Conservation (phyloP, 148 eudicot species). For the Arbutus unedo region DNA sequence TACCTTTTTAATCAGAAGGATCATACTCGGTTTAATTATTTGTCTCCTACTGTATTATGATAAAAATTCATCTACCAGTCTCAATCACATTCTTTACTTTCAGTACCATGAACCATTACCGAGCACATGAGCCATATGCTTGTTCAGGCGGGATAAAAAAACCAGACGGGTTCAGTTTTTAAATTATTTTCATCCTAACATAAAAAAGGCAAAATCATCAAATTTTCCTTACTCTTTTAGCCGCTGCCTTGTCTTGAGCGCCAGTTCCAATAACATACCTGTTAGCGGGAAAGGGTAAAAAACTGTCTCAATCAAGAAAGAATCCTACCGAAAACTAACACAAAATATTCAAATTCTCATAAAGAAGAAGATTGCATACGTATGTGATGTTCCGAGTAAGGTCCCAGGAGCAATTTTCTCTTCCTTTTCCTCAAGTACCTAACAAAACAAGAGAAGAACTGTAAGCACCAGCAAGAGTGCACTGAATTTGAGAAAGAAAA, state of each 20-base stretch:
- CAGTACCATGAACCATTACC: background rate
- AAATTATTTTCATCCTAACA: background rate
- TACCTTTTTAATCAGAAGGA: background rate
- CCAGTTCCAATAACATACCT: constrained; percentile 76
- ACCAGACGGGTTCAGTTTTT: background rate
- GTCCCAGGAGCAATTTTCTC: constrained; percentile 86
- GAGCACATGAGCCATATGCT: background rate
- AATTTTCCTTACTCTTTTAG: constrained; percentile 70
- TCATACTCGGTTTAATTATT: background rate
- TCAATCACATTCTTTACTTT: background rate
- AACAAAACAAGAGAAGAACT: constrained; percentile 10
- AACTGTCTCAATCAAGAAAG: background rate
- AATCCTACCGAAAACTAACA: background rate
- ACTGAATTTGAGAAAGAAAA: background rate
- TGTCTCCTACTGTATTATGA: background rate
- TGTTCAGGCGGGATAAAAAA: background rate
- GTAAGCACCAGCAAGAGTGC: background rate
- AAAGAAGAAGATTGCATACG: constrained; percentile 41
- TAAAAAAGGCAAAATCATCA: background rate
- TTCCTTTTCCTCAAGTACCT: constrained; percentile 96
- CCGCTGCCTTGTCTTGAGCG: constrained; percentile 83
- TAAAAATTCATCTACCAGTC: background rate
- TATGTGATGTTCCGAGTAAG: constrained; percentile 77
- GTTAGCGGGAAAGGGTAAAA: constrained; percentile 13
- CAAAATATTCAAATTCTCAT: background rate